Conservation (phyloP, 169 alveolate genomes). For the Perkinsus marinus region DNA sequence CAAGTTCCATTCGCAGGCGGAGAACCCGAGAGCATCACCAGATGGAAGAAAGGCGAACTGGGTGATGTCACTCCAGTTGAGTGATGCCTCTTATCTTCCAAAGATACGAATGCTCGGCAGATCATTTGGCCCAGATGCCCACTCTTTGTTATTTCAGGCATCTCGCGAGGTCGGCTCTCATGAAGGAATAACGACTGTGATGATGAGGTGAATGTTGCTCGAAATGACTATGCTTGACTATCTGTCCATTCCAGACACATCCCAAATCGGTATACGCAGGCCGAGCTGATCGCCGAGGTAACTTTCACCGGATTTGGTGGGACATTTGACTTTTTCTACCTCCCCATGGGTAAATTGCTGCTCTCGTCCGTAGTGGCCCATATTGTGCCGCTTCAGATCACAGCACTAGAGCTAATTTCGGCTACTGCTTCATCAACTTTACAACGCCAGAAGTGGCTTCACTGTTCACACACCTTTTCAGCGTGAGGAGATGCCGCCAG, state of each 20-base stretch:
- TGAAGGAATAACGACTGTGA: no score
- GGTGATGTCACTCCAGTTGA: no score
- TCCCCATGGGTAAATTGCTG: background rate
- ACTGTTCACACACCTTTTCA: background rate
- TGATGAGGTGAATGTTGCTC: no score
- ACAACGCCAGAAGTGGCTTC: background rate
- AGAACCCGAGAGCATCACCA: no score
- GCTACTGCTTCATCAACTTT: background rate
- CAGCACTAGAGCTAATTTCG: background rate
- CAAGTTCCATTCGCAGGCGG: no score
- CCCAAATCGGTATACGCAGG: background rate
- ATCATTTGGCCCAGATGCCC: no score
- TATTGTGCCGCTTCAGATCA: background rate
- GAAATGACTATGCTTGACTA: no score
- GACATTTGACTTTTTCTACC: background rate
- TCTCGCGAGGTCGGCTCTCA: no score
- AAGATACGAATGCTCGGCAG: no score
- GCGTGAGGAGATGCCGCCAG: background rate
- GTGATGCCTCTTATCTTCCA: no score
- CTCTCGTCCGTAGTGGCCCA: background rate
- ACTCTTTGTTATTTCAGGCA: no score
- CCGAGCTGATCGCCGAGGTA: background rate
- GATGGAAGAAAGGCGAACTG: no score
- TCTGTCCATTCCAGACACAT: background rate
- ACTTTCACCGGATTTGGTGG: background rate